These are phyloP conservation scores for Fusarium drepaniforme DNA, from an alignment of 2,329 filamentous ascomycete species.

Conservation along the genomic window DNA sequence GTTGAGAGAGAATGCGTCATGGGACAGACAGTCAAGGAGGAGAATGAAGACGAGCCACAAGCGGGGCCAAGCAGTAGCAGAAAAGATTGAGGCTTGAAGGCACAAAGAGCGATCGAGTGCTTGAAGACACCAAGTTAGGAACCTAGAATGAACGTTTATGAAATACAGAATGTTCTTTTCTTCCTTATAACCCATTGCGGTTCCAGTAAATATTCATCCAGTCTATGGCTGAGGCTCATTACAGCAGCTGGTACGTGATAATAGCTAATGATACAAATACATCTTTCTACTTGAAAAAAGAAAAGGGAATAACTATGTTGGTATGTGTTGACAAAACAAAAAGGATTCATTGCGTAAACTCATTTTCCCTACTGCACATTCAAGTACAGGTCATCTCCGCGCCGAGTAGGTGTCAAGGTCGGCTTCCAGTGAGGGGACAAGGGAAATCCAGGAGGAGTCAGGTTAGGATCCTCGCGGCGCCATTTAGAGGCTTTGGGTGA, in stretches of 20 bases:
- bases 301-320: conserved; percentile 16
- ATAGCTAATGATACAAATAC: conserved; percentile 40
- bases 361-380: conserved; percentile 59
- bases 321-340: conserved; percentile 10
- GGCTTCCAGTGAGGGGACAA: conserved; percentile 58
- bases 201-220: conserved; percentile 23
- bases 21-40: conserved; percentile 53
- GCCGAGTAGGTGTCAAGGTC: conserved; percentile 73
- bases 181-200: conserved; percentile 14
- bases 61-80: conserved; percentile 11
- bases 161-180: conserved; percentile 37
- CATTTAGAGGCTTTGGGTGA: conserved; percentile 21
- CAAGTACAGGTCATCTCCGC: conserved; percentile 74
- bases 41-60: conserved; percentile 43
- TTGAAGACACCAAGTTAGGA: conserved; percentile 15
- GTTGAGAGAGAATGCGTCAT: conserved; percentile 52
- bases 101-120: neutral
- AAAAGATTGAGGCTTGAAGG: conserved; percentile 9
- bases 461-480: conserved; percentile 27
- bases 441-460: conserved; percentile 21
- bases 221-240: conserved; percentile 40
- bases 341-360: conserved; percentile 4
- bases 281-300: conserved; percentile 18
- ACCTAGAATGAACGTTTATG: conserved; percentile 40
- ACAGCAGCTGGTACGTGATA: conserved; percentile 27